phyloP scores from a whole-genome alignment of 495 filamentous ascomycete species.

The Hypoxylon intermedium region DNA sequence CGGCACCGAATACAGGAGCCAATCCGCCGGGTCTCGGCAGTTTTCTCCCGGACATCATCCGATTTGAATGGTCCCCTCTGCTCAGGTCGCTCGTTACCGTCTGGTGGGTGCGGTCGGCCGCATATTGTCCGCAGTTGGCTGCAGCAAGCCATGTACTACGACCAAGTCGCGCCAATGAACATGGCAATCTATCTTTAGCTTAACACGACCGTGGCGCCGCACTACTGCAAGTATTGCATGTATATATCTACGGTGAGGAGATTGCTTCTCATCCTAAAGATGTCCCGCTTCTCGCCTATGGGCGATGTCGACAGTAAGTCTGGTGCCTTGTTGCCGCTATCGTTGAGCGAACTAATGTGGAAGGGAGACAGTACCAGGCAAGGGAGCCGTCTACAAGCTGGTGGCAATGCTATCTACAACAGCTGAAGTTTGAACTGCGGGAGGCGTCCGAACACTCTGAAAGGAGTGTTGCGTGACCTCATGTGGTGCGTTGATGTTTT shows the following conservation, averaged over 20 bases:
- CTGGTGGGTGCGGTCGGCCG: too few species aligned
- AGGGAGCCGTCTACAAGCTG: neutral
- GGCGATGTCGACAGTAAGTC: neutral
- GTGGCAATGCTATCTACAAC: too few species aligned
- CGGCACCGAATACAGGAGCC: too few species aligned
- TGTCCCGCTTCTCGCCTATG: conserved; percentile 20
- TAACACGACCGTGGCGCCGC: conserved; percentile 21
- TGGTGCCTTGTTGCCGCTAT: neutral
- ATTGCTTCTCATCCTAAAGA: neutral
- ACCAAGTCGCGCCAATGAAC: neutral
- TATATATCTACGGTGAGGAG: conserved; percentile 1
- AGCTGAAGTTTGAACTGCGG: neutral
- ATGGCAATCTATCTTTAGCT: neutral
- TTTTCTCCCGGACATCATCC: too few species aligned
- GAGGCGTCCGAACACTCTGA: neutral
- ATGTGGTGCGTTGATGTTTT: neutral
- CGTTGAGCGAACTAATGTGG: neutral
- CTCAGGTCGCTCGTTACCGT: too few species aligned
- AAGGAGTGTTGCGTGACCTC: neutral
- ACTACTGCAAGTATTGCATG: conserved; percentile 18
- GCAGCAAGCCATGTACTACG: neutral
- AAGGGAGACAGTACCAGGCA: neutral
- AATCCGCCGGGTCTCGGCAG: too few species aligned
- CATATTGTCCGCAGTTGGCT: neutral
- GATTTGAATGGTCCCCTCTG: too few species aligned